These are phyloP conservation scores for Ophiostoma sp. DNA, from an alignment of 2,329 filamentous ascomycete genomes.

Conservation along the genomic window DNA sequence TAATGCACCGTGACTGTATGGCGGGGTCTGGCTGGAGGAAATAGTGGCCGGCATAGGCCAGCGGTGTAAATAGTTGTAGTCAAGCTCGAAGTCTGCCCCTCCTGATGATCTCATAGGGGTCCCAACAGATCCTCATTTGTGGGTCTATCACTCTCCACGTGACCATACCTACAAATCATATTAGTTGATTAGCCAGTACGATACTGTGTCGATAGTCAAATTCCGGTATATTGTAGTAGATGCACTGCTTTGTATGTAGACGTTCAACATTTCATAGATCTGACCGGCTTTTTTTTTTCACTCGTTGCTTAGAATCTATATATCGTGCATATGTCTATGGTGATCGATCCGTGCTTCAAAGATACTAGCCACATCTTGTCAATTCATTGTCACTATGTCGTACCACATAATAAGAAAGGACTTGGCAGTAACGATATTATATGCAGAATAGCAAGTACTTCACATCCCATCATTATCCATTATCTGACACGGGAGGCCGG, in stretches of 20 bases:
- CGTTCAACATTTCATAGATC: background rate
- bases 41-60: background rate
- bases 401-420: too few species aligned
- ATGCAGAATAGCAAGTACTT: too few species aligned
- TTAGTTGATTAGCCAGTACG: background rate
- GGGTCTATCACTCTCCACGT: background rate
- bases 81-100: background rate
- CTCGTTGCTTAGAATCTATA: too few species aligned
- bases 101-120: conserved; percentile 14
- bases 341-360: too few species aligned
- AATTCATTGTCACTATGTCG: too few species aligned
- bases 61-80: background rate
- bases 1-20: background rate
- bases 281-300: background rate
- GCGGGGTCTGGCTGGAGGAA: background rate
- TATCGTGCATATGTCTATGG: too few species aligned
- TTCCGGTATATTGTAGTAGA: background rate
- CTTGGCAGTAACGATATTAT: too few species aligned
- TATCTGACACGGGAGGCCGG: too few species aligned
- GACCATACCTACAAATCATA: background rate
- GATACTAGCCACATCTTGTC: too few species aligned
- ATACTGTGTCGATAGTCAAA: background rate
- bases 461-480: too few species aligned
- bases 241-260: background rate
- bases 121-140: background rate